Base-by-base conservation (phyloP, 768 basidiomycete species). In the Boletus tomentosulus region DNA sequence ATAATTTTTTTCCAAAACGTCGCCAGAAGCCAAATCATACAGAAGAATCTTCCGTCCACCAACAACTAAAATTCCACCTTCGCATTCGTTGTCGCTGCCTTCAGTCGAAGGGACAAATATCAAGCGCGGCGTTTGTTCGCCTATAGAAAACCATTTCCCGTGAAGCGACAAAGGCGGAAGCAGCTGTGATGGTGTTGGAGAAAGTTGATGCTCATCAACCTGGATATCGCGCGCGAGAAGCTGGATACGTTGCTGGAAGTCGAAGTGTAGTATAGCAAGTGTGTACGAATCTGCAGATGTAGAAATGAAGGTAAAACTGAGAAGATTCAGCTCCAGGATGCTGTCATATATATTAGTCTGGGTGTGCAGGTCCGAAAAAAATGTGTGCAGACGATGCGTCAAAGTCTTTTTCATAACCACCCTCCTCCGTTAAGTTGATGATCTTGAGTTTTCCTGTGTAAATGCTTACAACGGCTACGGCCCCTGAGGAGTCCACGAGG, bases 401-500 rank as follows among this genome's bases (percentile, higher is more conserved):
- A 52, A 81, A 84, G 41, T 87, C 81, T 13, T 69, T 64, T n/a
- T 73, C 71, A 35, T 80, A 77, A 41, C 72, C 70, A 16, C 86
- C 86, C 15, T 77, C 76, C 48, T 81, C 74, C 13, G 62, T 58
- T 22, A 92, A 66, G 12, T 65, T 65, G 19, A 92, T 68, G 19
- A 88, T 72, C 62, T 82, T 89, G 42, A 93, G 76, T 61, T 82
- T 89, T 38, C 87, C 86, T 0, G 75, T 73, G 62, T 89, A 91
- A 56, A 83, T 81, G 67, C 81, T 83, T 24, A 79, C 81, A 19
- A 88, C 71, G 3, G 81, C 86, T 12, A 86, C 50, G 19, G 74
- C 70, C 15, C 87, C 86, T 6, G 78, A 77, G 1, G 83, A 80
- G 60, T 87, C 78, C n/a, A 91, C 75, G 24, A 87, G 63, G 16